Evolutionary conservation across 2,329 filamentous ascomycete genomes (phyloP).

Genomic region (Sclerotinia glacialis): DNA sequence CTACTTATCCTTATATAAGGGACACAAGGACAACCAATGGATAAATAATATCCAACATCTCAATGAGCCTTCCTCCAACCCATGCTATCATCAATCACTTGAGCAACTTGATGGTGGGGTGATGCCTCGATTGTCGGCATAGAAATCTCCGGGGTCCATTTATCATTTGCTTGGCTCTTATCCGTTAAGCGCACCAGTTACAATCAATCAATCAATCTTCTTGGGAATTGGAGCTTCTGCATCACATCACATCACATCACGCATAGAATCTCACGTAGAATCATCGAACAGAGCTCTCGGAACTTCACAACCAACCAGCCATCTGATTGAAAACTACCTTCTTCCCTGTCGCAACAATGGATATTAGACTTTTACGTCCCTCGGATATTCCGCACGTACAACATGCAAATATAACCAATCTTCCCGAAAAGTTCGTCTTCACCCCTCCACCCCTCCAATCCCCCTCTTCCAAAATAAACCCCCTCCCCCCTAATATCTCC

Average conservation of each 20-base stretch:
- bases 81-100: neutral
- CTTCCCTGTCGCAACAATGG: conserved; percentile 57
- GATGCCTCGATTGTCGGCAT: conserved; percentile 5
- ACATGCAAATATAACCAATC: conserved; percentile 97
- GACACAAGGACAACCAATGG: neutral
- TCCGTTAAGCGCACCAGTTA: neutral
- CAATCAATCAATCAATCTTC: no score
- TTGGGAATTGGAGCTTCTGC: neutral
- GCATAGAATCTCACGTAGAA: no score
- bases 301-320: neutral
- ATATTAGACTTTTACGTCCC: conserved; percentile 82
- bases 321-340: neutral
- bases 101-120: conserved; percentile 7
- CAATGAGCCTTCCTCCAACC: neutral
- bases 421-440: conserved; percentile 73
- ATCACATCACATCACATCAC: no score
- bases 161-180: conserved; percentile 3
- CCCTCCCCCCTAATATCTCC: neutral
- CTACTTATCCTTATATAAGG: conserved; percentile 1
- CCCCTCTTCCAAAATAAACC: neutral
- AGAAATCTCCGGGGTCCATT: conserved; percentile 1
- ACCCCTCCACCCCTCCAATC: neutral
- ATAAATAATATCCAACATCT: neutral
- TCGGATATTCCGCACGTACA: conserved; percentile 90
- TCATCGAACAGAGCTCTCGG: neutral